These are phyloP conservation scores for Picea glauca DNA, from an alignment of 75 land plant species.

Conservation along the genomic window DNA sequence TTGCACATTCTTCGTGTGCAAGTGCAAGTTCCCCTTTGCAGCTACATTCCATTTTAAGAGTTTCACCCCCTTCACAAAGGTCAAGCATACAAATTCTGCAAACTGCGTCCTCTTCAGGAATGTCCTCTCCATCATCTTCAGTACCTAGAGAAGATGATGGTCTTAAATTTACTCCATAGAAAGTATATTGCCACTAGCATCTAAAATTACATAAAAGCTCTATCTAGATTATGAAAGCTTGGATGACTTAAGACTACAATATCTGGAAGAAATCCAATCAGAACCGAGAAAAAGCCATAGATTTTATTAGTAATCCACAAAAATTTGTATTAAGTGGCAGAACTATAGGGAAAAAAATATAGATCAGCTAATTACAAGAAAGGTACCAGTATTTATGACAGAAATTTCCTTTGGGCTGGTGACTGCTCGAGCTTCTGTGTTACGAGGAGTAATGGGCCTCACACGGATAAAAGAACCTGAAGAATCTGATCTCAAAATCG, in stretches of 20 bases:
- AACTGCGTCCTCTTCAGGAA: conserved; percentile 77
- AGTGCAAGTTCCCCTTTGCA: conserved; percentile 85
- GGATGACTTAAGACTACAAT: conserved; percentile 1
- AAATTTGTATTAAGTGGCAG: not conserved
- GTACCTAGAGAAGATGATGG: conserved; percentile 12
- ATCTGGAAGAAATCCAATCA: not conserved
- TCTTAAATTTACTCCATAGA: conserved; percentile 1
- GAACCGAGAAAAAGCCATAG: not conserved
- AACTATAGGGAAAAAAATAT: not conserved
- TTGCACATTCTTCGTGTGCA: conserved; percentile 74
- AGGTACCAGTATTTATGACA: conserved; percentile 3
- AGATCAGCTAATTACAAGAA: not conserved
- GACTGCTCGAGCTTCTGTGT: conserved; percentile 15
- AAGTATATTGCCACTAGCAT: not conserved
- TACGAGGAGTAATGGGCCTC: conserved; percentile 50
- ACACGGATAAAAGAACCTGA: conserved; percentile 45
- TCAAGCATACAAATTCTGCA: conserved; percentile 78
- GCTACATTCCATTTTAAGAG: conserved; percentile 73
- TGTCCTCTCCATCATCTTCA: conserved; percentile 66
- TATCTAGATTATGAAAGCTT: not conserved
- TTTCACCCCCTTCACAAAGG: conserved; percentile 66
- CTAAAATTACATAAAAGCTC: not conserved
- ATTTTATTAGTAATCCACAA: not conserved
- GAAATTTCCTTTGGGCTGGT: conserved; percentile 4
- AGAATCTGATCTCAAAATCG: conserved; percentile 39